phyloP scores from a whole-genome alignment of 2,329 filamentous ascomycete species.

The Pyrenophora graminea region DNA sequence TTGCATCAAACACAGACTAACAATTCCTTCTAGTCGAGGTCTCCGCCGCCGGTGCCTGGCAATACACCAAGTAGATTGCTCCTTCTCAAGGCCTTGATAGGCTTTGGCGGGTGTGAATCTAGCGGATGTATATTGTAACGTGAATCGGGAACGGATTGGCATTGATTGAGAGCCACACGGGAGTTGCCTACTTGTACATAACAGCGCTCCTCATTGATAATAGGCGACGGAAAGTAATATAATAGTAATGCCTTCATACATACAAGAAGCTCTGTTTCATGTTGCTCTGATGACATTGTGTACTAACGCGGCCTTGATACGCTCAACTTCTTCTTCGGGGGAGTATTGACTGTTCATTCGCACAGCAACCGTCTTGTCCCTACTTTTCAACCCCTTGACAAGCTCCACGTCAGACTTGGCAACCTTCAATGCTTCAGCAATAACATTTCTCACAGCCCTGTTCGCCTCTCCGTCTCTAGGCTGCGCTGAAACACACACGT shows the following conservation, averaged over 20 bases:
- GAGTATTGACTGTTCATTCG: conserved; percentile 15
- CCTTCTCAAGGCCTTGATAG: not conserved
- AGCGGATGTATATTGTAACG: conserved; percentile 6
- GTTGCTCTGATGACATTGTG: too few species aligned
- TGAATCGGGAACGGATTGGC: conserved; percentile 1
- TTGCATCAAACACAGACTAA: conserved; percentile 11
- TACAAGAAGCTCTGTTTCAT: too few species aligned
- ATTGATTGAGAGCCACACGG: too few species aligned
- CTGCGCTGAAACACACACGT: conserved; percentile 68
- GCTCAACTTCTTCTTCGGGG: conserved; percentile 31
- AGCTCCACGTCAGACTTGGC: conserved; percentile 68
- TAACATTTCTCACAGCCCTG: conserved; percentile 64
- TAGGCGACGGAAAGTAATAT: conserved; percentile 27
- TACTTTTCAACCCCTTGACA: conserved; percentile 65
- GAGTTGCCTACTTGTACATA: conserved; percentile 16
- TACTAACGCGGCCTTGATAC: conserved; percentile 20
- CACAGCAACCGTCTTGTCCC: conserved; percentile 60
- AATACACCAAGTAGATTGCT: conserved; percentile 33
- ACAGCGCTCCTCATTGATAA: conserved; percentile 14
- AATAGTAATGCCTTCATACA: conserved; percentile 10
- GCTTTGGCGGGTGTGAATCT: not conserved
- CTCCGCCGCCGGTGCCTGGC: conserved; percentile 40
- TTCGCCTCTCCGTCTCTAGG: conserved; percentile 71
- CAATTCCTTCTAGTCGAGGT: conserved; percentile 17
- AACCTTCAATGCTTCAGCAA: conserved; percentile 65